Base-by-base conservation (phyloP, 1,139 yeast species). In the Lodderomyces parapsilosis region DNA sequence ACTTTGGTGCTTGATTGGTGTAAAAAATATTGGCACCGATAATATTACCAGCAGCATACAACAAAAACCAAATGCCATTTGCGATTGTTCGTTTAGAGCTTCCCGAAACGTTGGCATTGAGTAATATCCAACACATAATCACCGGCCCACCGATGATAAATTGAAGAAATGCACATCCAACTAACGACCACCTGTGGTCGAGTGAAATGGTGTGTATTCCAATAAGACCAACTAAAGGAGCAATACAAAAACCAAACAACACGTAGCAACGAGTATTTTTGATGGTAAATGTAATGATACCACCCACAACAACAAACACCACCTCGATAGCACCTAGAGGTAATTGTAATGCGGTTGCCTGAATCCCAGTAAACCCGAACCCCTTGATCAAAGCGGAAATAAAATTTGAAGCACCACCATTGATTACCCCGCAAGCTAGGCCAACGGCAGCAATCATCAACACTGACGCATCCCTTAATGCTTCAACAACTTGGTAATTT, bases 101-200 rank as follows among this genome's bases (percentile, higher is more conserved):
- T 5, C 68, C 68, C 9, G 59, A 56, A 14, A 61, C 53, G 46
- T 63, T 63, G 8, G 58, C 57, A 41, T 50, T 56, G 31, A 59
- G 42, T 30, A 60, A 55, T 14, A 63, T 54, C 68, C 71, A 67
- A 18, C 58, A 50, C 38, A 62, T 46, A 40, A 65, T 62, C 27
- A 64, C 62, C 11, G 67, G 68, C 2, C 62, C 67, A 6, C 66
- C 68, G 42, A 64, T 52, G 24, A 62, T 56, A 48, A 54, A 65
- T 42, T 64, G 70, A 23, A 68, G 50, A 65, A 68, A 68, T 15
- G 68, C 60, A 48, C 71, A 65, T 8, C 70, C 57, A 1, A 58
- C 64, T 17, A 60, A 45, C 6, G 59, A 49, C 60, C 63, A 57
- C 43, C 47, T 55, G 32, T 60, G 51, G 44, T 27, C 49, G 22